Evolutionary conservation across 2,329 filamentous ascomycete species (phyloP), one percentile per base, ranked within the genome.

Genomic region (Penicillium psychrosexuale): DNA sequence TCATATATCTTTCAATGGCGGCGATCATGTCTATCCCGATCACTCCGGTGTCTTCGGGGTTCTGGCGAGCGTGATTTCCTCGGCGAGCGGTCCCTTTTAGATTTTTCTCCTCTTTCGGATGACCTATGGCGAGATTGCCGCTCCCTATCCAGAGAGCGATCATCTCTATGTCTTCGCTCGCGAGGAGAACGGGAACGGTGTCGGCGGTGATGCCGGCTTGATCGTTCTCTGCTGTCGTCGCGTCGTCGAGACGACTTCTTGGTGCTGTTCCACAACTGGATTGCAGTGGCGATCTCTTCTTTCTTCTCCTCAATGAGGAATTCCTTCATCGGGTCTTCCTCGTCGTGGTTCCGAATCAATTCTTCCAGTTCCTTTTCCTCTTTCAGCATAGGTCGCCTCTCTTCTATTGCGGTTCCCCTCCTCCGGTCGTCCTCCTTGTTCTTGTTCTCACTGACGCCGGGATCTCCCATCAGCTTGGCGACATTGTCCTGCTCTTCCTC

Each of bases 261-360:
- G 54, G 78, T 77, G 67, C 73, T 81, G 43, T 80, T 78, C 48
- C 81, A 69, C 63, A 75, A 81, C 60, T 80, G 78, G 63, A 89
- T 74, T 3, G 90, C 92, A 55, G 83, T 82, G 51, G 88, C 85
- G 12, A 96, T 83, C 70, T 96, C 90, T 69, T 91, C 90, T 74
- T 89, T 91, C 81, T 97, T 97, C 75, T 96, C 89, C 60, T 93
- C 84, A 48, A 97, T 85, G 60, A 97, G 71, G 66, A 90, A 97
- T 36, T 84, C 85, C 75, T 96, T 97, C 94, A 99, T 99, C 0
- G 94, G 94, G 71, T 99, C 94, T 58, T 97, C 93, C 24, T 97
- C 92, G 61, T 97, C 94, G 61, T 95, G 88, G 15, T 93, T 86
- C 31, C 83, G 78, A 49, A 95, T 84, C 53, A 97, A 72, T 42